Evolutionary conservation across 768 basidiomycete genomes (phyloP), one percentile per base, ranked within the genome.

Genomic region (Pisolithus orientalis): DNA sequence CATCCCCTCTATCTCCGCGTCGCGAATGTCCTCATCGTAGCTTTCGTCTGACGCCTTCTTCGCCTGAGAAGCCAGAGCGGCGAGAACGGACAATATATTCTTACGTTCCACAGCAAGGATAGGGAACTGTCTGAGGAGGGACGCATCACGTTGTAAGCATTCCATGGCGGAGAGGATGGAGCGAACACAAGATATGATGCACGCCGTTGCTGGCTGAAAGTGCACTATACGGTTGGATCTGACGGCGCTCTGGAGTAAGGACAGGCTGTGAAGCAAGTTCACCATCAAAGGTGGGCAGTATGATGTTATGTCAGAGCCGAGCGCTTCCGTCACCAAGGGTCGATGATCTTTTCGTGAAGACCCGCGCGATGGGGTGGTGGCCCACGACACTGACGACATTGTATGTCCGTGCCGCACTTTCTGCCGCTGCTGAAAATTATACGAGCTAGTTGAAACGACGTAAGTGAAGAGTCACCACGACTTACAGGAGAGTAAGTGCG

Each of bases 201-300:
- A 94, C 13, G 94, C 94, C 0, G 94, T 91, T 3, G 93, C 87
- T 6, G 95, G 94, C 62, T 94, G 91, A 61, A 92, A 94, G 69
- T 98, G 95, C 2, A 84, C 71, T 27, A 81, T 70, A 44, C 90
- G 83, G 59, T 84, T 84, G n/a, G 82, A 75, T 40, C 82, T 77
- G 17, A 93, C 92, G 5, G 94, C 90, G 51, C 79, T 87, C 62
- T 94, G 88, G 24, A 99, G 77, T 40, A 97, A 76, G 7, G 87
- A 85, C 39, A 97, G 75, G 13, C 88, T 89, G 58, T 94, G 92
- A 6, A 90, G 75, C 44, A 97, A 79, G 13, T 91, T 87, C 11
- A 85, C 75, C 79, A 96, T 87, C 16, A 95, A 72, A 9, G 85
- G 82, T 0, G 87, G 86, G 57, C 83, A 87, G 64, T 85, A 85